phyloP scores from a whole-genome alignment of 176 grass and related monocot genomes.

The Secale cereale region DNA sequence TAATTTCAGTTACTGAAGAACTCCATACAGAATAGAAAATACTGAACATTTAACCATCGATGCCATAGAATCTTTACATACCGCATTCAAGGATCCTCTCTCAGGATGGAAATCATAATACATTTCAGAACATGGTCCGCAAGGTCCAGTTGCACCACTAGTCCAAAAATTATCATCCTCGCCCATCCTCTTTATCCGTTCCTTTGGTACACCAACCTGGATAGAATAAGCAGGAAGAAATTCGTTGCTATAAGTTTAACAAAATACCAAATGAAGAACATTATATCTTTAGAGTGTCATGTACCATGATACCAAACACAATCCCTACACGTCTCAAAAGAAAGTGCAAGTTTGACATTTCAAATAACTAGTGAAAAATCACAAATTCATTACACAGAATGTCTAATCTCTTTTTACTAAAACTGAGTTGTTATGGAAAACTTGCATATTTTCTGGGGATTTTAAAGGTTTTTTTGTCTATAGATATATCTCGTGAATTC shows the following conservation, averaged over 20 bases:
- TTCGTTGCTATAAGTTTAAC: background rate
- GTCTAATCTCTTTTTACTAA: background rate
- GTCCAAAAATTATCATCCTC: slow-evolving; percentile 98
- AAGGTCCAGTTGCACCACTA: slow-evolving; percentile 87
- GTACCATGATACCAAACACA: background rate
- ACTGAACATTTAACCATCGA: background rate
- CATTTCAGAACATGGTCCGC: slow-evolving; percentile 98
- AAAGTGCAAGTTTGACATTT: background rate
- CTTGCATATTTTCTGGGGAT: background rate
- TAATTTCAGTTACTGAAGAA: slow-evolving; percentile 43
- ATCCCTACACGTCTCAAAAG: background rate
- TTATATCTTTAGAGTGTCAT: background rate
- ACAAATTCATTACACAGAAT: background rate
- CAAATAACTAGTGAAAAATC: background rate
- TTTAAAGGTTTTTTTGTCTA: background rate
- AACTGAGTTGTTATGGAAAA: background rate
- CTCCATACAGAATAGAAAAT: slow-evolving; percentile 4
- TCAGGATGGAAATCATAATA: slow-evolving; percentile 97
- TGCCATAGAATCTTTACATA: slow-evolving; percentile 45
- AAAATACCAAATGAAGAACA: background rate
- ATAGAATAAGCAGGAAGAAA: slow-evolving; percentile 14
- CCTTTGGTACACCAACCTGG: slow-evolving; percentile 87
- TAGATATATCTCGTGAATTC: background rate
- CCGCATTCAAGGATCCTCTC: slow-evolving; percentile 61
- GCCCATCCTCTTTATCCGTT: slow-evolving; percentile 93